Conservation (phyloP, 768 basidiomycete genomes). For the Boletus vinaceobasis region DNA sequence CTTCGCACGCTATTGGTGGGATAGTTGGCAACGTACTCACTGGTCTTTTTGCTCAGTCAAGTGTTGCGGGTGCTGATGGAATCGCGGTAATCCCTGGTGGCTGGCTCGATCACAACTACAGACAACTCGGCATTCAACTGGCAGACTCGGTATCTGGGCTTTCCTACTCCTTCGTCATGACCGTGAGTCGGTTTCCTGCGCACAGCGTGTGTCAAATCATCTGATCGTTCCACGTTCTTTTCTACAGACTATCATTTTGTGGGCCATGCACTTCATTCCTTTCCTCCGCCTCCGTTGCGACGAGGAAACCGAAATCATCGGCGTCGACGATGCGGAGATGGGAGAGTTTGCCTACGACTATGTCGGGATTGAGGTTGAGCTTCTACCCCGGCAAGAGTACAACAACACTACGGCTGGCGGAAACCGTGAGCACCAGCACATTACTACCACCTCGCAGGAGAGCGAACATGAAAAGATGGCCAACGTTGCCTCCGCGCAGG, state of each 20-base stretch:
- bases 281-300: constrained; percentile 67
- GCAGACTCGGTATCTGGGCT: constrained; percentile 69
- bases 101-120: constrained; percentile 80
- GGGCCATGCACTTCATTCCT: constrained; percentile 87
- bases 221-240: background rate
- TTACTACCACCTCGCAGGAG: constrained; percentile 21
- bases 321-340: constrained; percentile 87
- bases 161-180: constrained; percentile 71
- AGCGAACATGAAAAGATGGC: constrained; percentile 27
- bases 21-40: constrained; percentile 82
- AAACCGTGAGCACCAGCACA: constrained; percentile 36
- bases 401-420: constrained; percentile 26
- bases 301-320: constrained; percentile 71
- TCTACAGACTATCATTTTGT: constrained; percentile 69
- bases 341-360: constrained; percentile 91
- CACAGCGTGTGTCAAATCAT: background rate
- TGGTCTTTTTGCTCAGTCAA: constrained; percentile 80
- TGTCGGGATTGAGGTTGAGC: constrained; percentile 64
- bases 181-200: constrained; percentile 43
- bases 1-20: constrained; percentile 77
- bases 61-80: constrained; percentile 80
- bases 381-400: constrained; percentile 33
- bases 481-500: background rate
- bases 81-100: constrained; percentile 65
- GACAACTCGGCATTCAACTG: constrained; percentile 83